Evolutionary conservation across 371 early-diverging fungal genomes (phyloP).

Genomic region (Mortierella sp.): DNA sequence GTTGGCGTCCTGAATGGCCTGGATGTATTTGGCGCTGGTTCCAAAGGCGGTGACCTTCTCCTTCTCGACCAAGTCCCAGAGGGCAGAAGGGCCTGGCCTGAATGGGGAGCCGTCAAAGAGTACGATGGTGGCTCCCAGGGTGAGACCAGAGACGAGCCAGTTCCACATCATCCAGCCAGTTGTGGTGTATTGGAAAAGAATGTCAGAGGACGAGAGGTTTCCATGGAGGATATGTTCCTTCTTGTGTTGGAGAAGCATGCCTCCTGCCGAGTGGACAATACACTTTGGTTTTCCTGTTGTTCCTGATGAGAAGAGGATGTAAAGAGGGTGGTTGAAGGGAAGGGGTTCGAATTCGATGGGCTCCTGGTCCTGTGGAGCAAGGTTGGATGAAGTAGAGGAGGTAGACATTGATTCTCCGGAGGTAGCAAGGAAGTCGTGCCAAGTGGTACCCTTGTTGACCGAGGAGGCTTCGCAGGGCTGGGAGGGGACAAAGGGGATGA

Average conservation of each 20-base stretch:
- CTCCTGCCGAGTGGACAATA: constrained; percentile 97
- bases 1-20: constrained; percentile 86
- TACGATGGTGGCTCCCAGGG: constrained; percentile 87
- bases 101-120: constrained; percentile 97
- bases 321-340: constrained; percentile 95
- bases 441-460: constrained; percentile 62
- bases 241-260: constrained; percentile 91
- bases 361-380: constrained; percentile 26
- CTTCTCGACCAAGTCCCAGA: constrained; percentile 88
- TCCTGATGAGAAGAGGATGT: constrained; percentile 97
- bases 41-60: constrained; percentile 92
- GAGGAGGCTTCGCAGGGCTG: constrained; percentile 56
- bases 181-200: constrained; percentile 95
- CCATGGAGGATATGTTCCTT: constrained; percentile 96
- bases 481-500: constrained; percentile 79
- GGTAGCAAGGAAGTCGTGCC: constrained; percentile 65
- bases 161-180: constrained; percentile 99
- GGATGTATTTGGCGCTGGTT: constrained; percentile 96
- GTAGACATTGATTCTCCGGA: constrained; percentile 42
- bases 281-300: constrained; percentile 99
- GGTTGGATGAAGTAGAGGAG: constrained; percentile 1
- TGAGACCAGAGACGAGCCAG: constrained; percentile 91
- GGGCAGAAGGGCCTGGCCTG: constrained; percentile 80
- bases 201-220: constrained; percentile 80
- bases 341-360: constrained; percentile 83